Conservation (phyloP, 768 basidiomycete genomes). For the Rhodocollybia butyracea region DNA sequence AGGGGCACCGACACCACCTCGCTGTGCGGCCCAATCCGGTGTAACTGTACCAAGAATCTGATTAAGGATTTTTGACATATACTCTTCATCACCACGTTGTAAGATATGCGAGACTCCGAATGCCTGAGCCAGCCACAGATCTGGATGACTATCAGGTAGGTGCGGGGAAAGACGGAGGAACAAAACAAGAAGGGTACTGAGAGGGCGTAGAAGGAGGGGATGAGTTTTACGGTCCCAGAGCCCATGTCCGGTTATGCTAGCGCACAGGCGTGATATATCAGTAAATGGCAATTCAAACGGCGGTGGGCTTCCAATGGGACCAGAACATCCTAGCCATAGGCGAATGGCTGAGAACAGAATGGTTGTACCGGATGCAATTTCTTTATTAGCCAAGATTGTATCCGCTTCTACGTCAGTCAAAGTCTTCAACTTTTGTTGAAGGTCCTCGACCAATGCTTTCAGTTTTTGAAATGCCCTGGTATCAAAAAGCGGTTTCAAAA, state of each 20-base stretch:
- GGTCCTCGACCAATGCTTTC: background rate
- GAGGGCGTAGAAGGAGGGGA: conserved; percentile 38
- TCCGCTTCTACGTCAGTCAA: background rate
- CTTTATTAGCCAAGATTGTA: background rate
- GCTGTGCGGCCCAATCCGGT: conserved; percentile 36
- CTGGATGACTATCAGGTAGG: conserved; percentile 51
- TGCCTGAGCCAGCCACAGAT: conserved; percentile 67
- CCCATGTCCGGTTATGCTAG: conserved; percentile 44
- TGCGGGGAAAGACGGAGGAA: conserved; percentile 60
- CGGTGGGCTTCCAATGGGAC: conserved; percentile 32
- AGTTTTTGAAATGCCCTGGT: background rate
- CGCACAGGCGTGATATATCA: conserved; percentile 50
- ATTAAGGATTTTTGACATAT: conserved; percentile 40
- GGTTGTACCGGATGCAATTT: background rate
- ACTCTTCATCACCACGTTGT: conserved; percentile 74
- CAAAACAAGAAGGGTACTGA: conserved; percentile 48
- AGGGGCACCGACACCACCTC: conserved; percentile 29
- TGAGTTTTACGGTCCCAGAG: conserved; percentile 35
- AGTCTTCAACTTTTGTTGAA: background rate
- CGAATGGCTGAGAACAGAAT: conserved; percentile 35
- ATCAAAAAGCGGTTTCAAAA: background rate
- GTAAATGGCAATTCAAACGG: conserved; percentile 63
- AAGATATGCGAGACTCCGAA: conserved; percentile 52
- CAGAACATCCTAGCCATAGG: conserved; percentile 60
- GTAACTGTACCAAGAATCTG: conserved; percentile 36